Percentiles rank a stretch among this genome's conserved stretches.
Evolutionary conservation across 2,329 filamentous ascomycete genomes (phyloP).

Genomic region (Nemania abortiva): DNA sequence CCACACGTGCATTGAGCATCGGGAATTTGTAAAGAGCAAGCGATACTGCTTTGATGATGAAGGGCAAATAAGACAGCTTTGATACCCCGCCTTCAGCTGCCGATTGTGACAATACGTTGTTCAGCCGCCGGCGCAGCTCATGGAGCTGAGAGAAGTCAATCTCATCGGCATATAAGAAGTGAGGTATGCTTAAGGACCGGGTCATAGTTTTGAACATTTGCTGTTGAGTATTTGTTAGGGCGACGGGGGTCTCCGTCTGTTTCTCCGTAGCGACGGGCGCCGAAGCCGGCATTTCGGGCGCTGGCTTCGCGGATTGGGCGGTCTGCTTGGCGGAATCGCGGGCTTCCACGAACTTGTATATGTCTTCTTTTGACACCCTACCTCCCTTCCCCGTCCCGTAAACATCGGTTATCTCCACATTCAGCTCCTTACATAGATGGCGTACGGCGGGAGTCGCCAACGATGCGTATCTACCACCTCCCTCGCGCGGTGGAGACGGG

Average conservation of each 20-base stretch:
- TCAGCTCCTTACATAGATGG: slow-evolving; percentile 83
- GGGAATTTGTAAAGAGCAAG: slow-evolving; percentile 85
- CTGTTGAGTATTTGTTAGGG: slow-evolving; percentile 82
- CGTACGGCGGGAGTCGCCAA: slow-evolving; percentile 94
- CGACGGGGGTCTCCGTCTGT: slow-evolving; percentile 76
- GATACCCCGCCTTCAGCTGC: slow-evolving; percentile 59
- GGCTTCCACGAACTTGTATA: slow-evolving; percentile 75
- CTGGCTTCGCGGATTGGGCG: slow-evolving; percentile 39
- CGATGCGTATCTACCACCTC: slow-evolving; percentile 76
- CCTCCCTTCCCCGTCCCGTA: slow-evolving; percentile 90
- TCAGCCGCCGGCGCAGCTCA: slow-evolving; percentile 79
- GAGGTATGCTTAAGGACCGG: slow-evolving; percentile 87
- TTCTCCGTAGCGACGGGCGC: slow-evolving; percentile 55
- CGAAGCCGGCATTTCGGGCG: slow-evolving; percentile 51
- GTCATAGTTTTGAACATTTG: slow-evolving; percentile 99
- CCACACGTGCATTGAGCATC: slow-evolving; percentile 87
- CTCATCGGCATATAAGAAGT: slow-evolving; percentile 95
- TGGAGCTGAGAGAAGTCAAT: slow-evolving; percentile 83
- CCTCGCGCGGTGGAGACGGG: slow-evolving; percentile 51
- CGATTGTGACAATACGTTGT: slow-evolving; percentile 66
- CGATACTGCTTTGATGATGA: slow-evolving; percentile 96
- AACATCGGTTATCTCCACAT: slow-evolving; percentile 82
- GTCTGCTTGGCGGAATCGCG: slow-evolving; percentile 49
- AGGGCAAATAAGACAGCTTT: slow-evolving; percentile 90
- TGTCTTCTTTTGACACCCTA: slow-evolving; percentile 91